A percentile compares a stretch with the other conserved stretches of the same genome.
phyloP scores from a whole-genome alignment of 352 stramenopile species.

The Phytophthora kernoviae region DNA sequence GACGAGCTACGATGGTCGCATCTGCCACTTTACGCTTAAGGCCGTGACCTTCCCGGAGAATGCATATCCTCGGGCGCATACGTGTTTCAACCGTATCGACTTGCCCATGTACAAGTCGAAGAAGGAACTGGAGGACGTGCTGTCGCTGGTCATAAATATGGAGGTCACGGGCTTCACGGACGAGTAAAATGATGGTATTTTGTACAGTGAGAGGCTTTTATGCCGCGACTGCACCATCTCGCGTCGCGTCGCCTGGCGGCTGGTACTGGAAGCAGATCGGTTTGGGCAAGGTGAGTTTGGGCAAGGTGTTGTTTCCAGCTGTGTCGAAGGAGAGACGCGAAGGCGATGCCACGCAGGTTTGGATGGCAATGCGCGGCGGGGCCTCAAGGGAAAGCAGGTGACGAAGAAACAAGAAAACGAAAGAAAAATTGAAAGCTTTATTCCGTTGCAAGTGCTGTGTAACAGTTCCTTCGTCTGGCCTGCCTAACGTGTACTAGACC shows the following conservation, averaged over 20 bases:
- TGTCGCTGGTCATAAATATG: conserved; percentile 97
- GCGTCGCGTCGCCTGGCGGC: conserved; percentile 18
- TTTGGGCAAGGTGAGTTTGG: conserved; percentile 26
- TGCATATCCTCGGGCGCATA: conserved; percentile 73
- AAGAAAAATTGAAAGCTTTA: conserved; percentile 33
- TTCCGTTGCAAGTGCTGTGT: conserved; percentile 2
- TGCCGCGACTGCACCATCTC: conserved; percentile 28
- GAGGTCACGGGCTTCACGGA: conserved; percentile 94
- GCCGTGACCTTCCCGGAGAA: conserved; percentile 61
- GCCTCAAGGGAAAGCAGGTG: conserved; percentile 23
- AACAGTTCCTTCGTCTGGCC: background rate
- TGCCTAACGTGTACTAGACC: too few species aligned
- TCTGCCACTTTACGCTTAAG: conserved; percentile 78
- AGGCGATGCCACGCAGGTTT: conserved; percentile 17
- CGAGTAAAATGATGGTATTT: conserved; percentile 60
- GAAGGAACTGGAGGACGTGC: conserved; percentile 93
- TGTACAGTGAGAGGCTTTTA: conserved; percentile 36
- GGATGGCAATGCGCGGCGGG: conserved; percentile 19
- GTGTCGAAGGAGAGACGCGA: conserved; percentile 23
- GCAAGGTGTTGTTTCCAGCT: conserved; percentile 25
- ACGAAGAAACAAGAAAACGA: conserved; percentile 22
- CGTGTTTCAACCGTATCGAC: conserved; percentile 88
- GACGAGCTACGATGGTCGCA: conserved; percentile 82
- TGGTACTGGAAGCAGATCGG: conserved; percentile 24
- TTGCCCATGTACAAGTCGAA: conserved; percentile 86